Base-by-base conservation (phyloP, 2,329 filamentous ascomycete genomes). In the Lojkania enalia region DNA sequence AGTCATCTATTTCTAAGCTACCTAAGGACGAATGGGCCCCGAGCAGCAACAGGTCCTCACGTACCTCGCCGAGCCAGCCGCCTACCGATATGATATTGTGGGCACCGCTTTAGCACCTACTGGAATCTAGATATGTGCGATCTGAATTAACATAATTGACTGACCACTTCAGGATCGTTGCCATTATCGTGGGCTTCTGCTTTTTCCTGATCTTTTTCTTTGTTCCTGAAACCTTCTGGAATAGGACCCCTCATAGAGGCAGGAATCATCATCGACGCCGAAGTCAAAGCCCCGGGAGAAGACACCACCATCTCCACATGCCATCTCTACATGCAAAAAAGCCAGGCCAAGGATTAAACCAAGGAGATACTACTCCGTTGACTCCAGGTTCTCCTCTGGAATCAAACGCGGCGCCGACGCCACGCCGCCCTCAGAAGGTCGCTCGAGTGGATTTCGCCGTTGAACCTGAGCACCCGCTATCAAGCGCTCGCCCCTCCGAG, bases 201-300 rank as follows among this genome's bases (percentile, higher is more conserved):
- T 79, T 84, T 27, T 66, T 82, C 15, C 72, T 95, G 2, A 77
- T 97, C 1, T 96, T 95, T 66, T 77, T 96, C 47, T 95, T 96
- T 58, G 88, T 96, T 0, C 92, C 92, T 0, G 92, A 97, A 71
- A 96, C 90, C 0, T 96, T 96, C 55, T 97, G 92, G 92, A 90
- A 96, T 67, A 79, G 92, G 36, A 86, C 86, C 2, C 90, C 91
- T 6, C n/a, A n/a, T n/a, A 71, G 73, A 20, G 74, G 78, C 27
- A 65, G 71, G 27, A 33, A 15, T 51, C 60, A 32, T 44, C 52
- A 30, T 35, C 27, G 20, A 20, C n/a, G 13, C 31, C n/a, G 42
- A 16, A 49, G 46, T 36, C 36, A 7, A 73, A 70, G 54, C 63
- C 67, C 15, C 44, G 49, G 45, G 53, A 47, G 41, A 46, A 63